phyloP scores from a whole-genome alignment of 129 eudicot species.

The Pulicaria dysenterica region DNA sequence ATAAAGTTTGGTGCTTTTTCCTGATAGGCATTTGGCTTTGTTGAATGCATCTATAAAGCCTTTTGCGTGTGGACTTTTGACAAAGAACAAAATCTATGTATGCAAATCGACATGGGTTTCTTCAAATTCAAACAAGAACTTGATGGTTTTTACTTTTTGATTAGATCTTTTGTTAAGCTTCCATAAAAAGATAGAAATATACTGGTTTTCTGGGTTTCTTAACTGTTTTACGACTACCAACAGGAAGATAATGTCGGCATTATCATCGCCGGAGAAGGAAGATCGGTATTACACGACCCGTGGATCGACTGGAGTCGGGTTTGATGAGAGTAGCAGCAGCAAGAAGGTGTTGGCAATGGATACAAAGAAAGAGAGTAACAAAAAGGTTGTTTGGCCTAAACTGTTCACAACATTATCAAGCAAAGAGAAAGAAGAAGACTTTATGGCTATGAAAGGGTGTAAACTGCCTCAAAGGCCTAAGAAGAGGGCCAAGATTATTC shows the following conservation, averaged over 20 bases:
- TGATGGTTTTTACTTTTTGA: not conserved
- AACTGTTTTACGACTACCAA: slow-evolving; percentile 40
- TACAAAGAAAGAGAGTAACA: slow-evolving; percentile 50
- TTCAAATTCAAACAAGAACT: not conserved
- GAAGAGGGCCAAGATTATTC: slow-evolving; percentile 79
- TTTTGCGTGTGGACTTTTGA: slow-evolving; percentile 15
- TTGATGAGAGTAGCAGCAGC: slow-evolving; percentile 55
- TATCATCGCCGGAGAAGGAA: slow-evolving; percentile 69
- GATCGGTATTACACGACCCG: slow-evolving; percentile 78
- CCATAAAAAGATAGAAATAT: slow-evolving; percentile 6
- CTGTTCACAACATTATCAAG: slow-evolving; percentile 55
- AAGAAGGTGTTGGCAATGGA: slow-evolving; percentile 44
- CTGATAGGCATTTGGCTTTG: slow-evolving; percentile 25
- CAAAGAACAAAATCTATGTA: slow-evolving; percentile 7
- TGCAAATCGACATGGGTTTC: slow-evolving; percentile 1
- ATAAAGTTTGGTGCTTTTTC: slow-evolving; percentile 36
- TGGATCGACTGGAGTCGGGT: slow-evolving; percentile 47
- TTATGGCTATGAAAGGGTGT: slow-evolving; percentile 87
- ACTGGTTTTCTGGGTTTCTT: slow-evolving; percentile 28
- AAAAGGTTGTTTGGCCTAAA: slow-evolving; percentile 71
- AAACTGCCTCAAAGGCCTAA: slow-evolving; percentile 87
- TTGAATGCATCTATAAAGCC: slow-evolving; percentile 41
- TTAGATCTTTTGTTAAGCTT: slow-evolving; percentile 9
- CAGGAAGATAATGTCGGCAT: slow-evolving; percentile 46
- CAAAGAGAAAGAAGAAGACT: slow-evolving; percentile 92